Conservation (phyloP, 768 basidiomycete species). For the Rhodotorula kratochvilovae region DNA sequence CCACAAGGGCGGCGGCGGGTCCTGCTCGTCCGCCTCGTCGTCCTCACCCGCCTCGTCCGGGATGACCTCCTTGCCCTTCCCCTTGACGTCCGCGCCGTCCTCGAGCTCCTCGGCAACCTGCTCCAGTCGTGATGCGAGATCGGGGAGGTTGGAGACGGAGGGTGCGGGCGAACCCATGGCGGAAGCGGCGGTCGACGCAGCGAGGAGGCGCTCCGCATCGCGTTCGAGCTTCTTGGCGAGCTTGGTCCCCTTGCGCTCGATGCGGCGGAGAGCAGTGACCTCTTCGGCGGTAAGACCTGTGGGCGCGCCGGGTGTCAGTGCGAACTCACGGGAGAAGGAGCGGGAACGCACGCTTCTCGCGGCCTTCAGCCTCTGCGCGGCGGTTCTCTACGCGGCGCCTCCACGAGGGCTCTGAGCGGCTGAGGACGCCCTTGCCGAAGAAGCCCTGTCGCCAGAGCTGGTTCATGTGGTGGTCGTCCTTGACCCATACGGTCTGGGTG, state of each 20-base stretch:
- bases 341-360: conserved; percentile 62
- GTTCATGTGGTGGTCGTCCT: conserved; percentile 59
- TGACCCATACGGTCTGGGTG: conserved; percentile 85
- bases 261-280: conserved; percentile 76
- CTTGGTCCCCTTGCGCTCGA: conserved; percentile 88
- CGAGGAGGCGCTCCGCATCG: conserved; percentile 53
- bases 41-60: not conserved
- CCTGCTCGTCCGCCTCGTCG: conserved; percentile 17
- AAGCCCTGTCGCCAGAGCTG: conserved; percentile 85
- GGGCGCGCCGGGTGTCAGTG: too few species aligned
- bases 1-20: conserved; percentile 25
- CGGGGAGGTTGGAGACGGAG: not conserved
- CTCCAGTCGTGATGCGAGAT: conserved; percentile 6
- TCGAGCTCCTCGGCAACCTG: conserved; percentile 12
- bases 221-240: conserved; percentile 83
- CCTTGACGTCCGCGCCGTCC: not conserved
- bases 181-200: conserved; percentile 33
- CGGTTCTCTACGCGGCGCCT: conserved; percentile 69
- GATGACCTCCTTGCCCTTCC: not conserved
- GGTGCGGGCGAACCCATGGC: not conserved
- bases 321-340: too few species aligned
- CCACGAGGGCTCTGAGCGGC: conserved; percentile 94
- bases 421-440: conserved; percentile 94
- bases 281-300: conserved; percentile 90
- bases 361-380: conserved; percentile 53